These are phyloP conservation scores for Pseudogymnoascus sp. DNA, from an alignment of 2,329 filamentous ascomycete genomes.

Conservation along the genomic window DNA sequence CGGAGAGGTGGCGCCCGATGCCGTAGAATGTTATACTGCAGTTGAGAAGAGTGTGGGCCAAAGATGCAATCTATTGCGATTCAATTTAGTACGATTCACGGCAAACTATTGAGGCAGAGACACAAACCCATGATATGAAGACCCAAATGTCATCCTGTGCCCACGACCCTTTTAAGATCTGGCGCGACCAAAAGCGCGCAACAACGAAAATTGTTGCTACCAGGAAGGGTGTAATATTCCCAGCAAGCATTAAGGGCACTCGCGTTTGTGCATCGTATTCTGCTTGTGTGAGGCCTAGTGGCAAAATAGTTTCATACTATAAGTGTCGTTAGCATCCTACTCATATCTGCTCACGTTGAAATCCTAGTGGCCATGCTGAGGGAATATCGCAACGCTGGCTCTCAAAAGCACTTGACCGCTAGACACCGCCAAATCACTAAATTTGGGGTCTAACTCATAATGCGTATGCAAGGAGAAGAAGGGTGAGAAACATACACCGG, in stretches of 20 bases:
- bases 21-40: constrained; percentile 12
- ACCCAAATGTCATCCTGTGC: constrained; percentile 15
- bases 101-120: neutral
- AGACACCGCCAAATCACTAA: neutral
- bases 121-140: constrained; percentile 14
- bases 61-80: neutral
- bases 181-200: constrained; percentile 15
- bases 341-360: neutral
- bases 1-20: constrained; percentile 9
- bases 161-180: constrained; percentile 13
- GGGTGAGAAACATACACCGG: neutral
- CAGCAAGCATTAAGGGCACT: constrained; percentile 11
- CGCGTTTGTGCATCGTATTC: constrained; percentile 11
- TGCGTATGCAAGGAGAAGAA: neutral
- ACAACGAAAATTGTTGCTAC: constrained; percentile 15
- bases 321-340: neutral
- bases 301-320: neutral
- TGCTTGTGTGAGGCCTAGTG: neutral
- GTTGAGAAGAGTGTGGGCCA: constrained; percentile 11
- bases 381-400: neutral
- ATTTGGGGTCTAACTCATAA: neutral
- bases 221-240: constrained; percentile 13
- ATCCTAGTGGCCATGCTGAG: neutral
- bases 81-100: neutral
- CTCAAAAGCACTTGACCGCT: neutral